Conservation (phyloP, 1,284 basidiomycete genomes). For the Agroathelia rolfsii region DNA sequence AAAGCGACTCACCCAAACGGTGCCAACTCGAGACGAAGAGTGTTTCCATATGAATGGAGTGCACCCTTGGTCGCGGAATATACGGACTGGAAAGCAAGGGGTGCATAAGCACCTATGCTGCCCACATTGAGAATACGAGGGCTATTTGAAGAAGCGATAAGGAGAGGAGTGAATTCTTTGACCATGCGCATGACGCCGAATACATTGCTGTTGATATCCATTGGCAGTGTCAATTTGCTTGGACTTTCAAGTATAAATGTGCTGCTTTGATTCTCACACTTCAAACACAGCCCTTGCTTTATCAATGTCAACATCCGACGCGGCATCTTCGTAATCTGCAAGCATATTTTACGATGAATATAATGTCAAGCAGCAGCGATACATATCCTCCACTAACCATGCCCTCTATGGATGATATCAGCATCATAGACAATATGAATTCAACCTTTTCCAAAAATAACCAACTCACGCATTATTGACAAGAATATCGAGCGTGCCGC, state of each 20-base stretch:
- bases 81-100: conserved; percentile 17
- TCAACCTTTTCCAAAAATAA: not conserved
- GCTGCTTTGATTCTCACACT: conserved; percentile 1
- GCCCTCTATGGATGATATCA: too few species aligned
- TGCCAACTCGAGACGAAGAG: conserved; percentile 20
- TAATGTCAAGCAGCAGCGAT: not conserved
- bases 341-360: conserved; percentile 6
- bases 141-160: conserved; percentile 7
- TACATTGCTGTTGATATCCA: conserved; percentile 20
- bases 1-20: conserved; percentile 16
- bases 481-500: conserved; percentile 21
- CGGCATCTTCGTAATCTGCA: conserved; percentile 10
- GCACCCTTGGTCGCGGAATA: conserved; percentile 24
- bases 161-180: conserved; percentile 16
- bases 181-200: conserved; percentile 20
- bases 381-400: not conserved
- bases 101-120: conserved; percentile 18
- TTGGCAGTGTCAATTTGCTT: conserved; percentile 2
- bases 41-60: conserved; percentile 17
- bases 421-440: too few species aligned
- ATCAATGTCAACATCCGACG: conserved; percentile 13
- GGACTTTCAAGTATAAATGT: too few species aligned
- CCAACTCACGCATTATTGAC: conserved; percentile 23
- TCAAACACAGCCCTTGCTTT: conserved; percentile 15
- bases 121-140: conserved; percentile 10